A percentile compares a stretch with the other conserved stretches of the same genome.
These are phyloP conservation scores for Atalantia buxifolia DNA, from an alignment of 345 rosid species.

Conservation along the genomic window DNA sequence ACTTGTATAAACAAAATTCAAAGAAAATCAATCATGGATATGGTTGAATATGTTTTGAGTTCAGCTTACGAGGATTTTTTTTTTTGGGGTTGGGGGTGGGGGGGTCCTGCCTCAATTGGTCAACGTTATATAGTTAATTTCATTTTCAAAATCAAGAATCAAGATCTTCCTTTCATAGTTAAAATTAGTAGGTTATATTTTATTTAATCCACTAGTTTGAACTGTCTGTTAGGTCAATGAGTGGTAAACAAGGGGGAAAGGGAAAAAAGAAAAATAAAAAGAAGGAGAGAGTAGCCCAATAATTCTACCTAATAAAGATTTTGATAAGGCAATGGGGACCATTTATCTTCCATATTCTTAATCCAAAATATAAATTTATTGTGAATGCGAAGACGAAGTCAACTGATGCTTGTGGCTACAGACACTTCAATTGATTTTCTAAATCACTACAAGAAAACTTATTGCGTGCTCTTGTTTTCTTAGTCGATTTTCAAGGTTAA, in stretches of 20 bases:
- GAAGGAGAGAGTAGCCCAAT: background rate
- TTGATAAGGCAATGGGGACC: background rate
- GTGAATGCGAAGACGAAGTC: background rate
- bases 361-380: background rate
- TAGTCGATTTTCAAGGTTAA: background rate
- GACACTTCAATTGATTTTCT: no score
- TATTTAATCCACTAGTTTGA: background rate
- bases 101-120: background rate
- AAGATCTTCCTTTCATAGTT: background rate
- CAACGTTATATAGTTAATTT: background rate
- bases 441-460: background rate
- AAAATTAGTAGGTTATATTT: background rate
- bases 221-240: background rate
- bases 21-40: no score
- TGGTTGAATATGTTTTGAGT: no score
- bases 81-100: no score
- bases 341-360: background rate
- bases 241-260: no score
- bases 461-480: background rate
- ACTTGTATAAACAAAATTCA: no score
- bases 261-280: fast-evolving
- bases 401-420: no score
- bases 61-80: no score
- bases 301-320: background rate
- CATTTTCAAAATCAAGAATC: background rate